Conservation (phyloP, 2,329 filamentous ascomycete species). For the Torrubiella hemipterigena region DNA sequence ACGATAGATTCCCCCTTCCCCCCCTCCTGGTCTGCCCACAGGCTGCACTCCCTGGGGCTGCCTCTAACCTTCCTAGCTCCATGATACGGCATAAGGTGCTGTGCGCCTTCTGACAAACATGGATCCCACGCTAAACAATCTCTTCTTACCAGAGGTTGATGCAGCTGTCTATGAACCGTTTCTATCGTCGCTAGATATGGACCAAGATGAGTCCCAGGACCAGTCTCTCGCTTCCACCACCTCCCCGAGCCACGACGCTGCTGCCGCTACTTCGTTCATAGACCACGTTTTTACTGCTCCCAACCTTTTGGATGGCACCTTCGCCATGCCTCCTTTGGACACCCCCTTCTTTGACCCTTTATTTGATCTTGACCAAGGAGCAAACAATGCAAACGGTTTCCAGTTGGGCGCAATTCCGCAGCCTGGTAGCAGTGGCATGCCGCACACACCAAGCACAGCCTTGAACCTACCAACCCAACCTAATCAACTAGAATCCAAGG, state of each 20-base stretch:
- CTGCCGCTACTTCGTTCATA: conserved; percentile 5
- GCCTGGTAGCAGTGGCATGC: neutral
- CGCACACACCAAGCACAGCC: neutral
- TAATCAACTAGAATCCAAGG: neutral
- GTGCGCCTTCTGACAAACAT: conserved; percentile 7
- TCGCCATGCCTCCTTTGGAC: no score
- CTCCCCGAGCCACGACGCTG: neutral
- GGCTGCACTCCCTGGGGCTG: no score
- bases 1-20: no score
- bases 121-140: conserved; percentile 13
- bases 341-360: neutral
- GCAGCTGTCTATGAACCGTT: conserved; percentile 4
- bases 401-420: neutral
- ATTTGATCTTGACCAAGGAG: neutral
- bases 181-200: conserved; percentile 8
- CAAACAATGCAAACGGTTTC: neutral
- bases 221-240: neutral
- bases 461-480: neutral
- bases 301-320: no score
- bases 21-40: no score
- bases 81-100: no score
- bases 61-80: no score
- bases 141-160: conserved; percentile 10
- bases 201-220: conserved; percentile 7
- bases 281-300: neutral